Evolutionary conservation across 2,329 filamentous ascomycete species (phyloP).

Genomic region (Colletotrichum graminicola): DNA sequence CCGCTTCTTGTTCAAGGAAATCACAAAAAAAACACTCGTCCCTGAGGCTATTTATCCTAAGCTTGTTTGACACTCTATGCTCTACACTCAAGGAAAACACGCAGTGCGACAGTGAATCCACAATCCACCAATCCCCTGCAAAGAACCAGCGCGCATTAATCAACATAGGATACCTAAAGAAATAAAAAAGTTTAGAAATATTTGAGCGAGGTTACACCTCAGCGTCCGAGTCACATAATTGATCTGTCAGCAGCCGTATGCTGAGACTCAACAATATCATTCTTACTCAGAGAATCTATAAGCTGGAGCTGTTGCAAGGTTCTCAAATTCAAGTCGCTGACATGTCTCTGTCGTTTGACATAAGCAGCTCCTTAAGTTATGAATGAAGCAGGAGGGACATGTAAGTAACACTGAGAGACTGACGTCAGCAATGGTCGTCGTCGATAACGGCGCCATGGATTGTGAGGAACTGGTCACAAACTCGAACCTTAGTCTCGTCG

Average conservation of each 20-base stretch:
- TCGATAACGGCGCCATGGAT: no score
- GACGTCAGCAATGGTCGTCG: background rate
- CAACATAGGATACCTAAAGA: background rate
- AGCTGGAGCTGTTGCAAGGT: background rate
- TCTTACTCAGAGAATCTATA: slow-evolving; percentile 16
- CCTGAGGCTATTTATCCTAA: no score
- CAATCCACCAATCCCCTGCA: background rate
- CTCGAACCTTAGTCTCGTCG: background rate
- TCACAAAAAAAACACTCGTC: no score
- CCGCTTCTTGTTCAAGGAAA: background rate
- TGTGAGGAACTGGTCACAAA: background rate
- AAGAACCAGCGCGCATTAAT: background rate
- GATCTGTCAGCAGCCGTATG: background rate
- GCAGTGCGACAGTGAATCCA: background rate
- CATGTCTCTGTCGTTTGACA: background rate
- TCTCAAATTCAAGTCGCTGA: background rate
- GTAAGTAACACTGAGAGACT: background rate
- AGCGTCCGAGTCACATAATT: background rate
- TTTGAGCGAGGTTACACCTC: background rate
- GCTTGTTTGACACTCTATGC: background rate
- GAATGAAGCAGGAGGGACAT: background rate
- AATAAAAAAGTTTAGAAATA: background rate
- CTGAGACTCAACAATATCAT: slow-evolving; percentile 19
- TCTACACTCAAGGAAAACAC: background rate
- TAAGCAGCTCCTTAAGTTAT: background rate